phyloP scores from a whole-genome alignment of 2,329 filamentous ascomycete species.

The Neobulgaria alba region DNA sequence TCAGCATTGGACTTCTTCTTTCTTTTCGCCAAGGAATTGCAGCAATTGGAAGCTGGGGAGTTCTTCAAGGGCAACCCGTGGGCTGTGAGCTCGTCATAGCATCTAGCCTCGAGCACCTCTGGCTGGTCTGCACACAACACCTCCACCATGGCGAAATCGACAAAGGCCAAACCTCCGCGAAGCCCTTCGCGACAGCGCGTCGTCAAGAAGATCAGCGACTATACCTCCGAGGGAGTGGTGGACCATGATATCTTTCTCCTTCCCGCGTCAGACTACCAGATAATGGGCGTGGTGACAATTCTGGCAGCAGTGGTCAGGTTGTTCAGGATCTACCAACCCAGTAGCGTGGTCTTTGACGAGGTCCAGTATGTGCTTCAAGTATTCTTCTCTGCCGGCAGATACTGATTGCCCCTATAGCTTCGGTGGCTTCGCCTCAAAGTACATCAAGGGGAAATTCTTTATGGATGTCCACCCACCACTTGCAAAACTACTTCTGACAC shows the following conservation, averaged over 20 bases:
- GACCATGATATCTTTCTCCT: conserved; percentile 91
- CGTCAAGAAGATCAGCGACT: conserved; percentile 39
- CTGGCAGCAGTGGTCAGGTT: conserved; percentile 73
- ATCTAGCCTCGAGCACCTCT: conserved; percentile 14
- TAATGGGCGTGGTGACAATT: conserved; percentile 63
- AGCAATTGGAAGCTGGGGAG: conserved; percentile 11
- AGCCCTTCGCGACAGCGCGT: conserved; percentile 9
- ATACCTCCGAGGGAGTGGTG: conserved; percentile 69
- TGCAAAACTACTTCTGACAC: conserved; percentile 91
- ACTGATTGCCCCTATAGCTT: conserved; percentile 51
- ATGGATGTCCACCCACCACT: conserved; percentile 99
- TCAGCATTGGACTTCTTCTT: conserved; percentile 22
- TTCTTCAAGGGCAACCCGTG: conserved; percentile 14
- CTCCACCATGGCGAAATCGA: conserved; percentile 21
- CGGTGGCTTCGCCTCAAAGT: conserved; percentile 95
- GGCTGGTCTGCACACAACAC: conserved; percentile 3
- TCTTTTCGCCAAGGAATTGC: conserved; percentile 20
- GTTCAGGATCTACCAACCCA: conserved; percentile 93
- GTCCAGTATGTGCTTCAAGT: conserved; percentile 67
- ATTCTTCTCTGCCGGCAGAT: conserved; percentile 4
- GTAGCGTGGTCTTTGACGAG: conserved; percentile 96
- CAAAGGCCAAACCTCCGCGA: conserved; percentile 16
- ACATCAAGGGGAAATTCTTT: conserved; percentile 98
- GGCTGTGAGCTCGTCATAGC: conserved; percentile 15
- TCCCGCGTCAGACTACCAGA: conserved; percentile 72